Base-by-base conservation (phyloP, 495 filamentous ascomycete species). In the Bacidia rubella region DNA sequence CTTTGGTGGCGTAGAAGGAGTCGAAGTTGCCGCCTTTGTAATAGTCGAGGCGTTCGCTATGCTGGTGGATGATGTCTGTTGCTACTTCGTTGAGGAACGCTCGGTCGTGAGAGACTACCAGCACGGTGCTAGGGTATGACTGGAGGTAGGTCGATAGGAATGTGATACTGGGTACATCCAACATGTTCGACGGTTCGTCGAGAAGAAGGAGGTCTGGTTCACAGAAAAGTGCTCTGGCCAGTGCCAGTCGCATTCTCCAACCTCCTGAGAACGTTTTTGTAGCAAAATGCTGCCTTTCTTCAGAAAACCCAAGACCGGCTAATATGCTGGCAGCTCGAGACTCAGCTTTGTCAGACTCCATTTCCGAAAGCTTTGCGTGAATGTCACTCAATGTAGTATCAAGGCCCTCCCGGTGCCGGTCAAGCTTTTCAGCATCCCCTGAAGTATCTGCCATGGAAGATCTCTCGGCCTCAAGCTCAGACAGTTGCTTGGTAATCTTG, bases 171-270 rank as follows among this genome's bases (percentile, higher is more conserved):
- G 92, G 93, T 55, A 97, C 92, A 68, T 99, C 92, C 87, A 99
- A 90, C 92, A 99, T 99, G 81, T 99, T 99, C 47, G 93, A 97
- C 64, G 92, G 92, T 79, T 98, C 90, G 70, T 98, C 92, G 62
- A 98, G 87, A 60, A 99, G 77, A 55, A 99, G 74, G 21, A 99
- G 71, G 69, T 99, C 92, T 29, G 92, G 92, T 66, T 99, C 93
- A 72, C 92, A 99, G 75, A 99, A 99, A 35, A 99, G 76, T 10
- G 92, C 92, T 74, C 92, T 76, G 4, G 92, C 92, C 39, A 99
- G 73, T 5, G 92, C 92, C 50, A 99, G 72, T 75, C 92, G 81
- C 92, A 99, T 99, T 68, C 92, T 80, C 92, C 92, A 99, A 84
- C 92, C 92, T 74, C 92, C 92, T 38, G 92, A 99, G 72, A 99